Evolutionary conservation across 192 early-diverging fungal genomes (phyloP).

Genomic region (Coemansia sp.): DNA sequence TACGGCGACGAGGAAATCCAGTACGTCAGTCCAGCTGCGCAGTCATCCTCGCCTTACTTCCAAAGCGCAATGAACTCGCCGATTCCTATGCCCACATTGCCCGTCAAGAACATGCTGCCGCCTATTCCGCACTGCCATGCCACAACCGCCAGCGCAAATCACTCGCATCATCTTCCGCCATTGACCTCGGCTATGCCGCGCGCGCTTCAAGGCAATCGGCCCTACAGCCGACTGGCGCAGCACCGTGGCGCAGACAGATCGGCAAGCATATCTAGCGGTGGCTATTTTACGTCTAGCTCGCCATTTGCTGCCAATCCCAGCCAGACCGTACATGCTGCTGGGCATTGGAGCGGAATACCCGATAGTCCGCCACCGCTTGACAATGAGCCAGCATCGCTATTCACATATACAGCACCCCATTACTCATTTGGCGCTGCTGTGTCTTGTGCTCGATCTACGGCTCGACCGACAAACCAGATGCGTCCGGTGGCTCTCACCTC

Average conservation of each 20-base stretch:
- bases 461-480: constrained; percentile 6
- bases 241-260: not conserved
- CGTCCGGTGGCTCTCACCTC: not conserved
- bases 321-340: not conserved
- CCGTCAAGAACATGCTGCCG: constrained; percentile 14
- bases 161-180: constrained; percentile 9
- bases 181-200: constrained; percentile 7
- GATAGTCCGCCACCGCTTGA: constrained; percentile 16
- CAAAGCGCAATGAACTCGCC: constrained; percentile 47
- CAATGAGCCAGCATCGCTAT: not conserved
- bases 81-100: constrained; percentile 18
- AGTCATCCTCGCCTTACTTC: constrained; percentile 43
- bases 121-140: constrained; percentile 14
- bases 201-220: not conserved
- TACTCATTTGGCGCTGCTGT: constrained; percentile 15
- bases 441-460: constrained; percentile 40
- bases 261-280: not conserved
- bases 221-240: not conserved
- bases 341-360: constrained; percentile 4
- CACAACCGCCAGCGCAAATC: not conserved
- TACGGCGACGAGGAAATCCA: constrained; percentile 24
- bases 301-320: not conserved
- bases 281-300: not conserved
- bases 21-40: constrained; percentile 34
- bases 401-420: constrained; percentile 3